Evolutionary conservation across 345 rosid genomes (phyloP).

Genomic region (Gossypium longicalyx): DNA sequence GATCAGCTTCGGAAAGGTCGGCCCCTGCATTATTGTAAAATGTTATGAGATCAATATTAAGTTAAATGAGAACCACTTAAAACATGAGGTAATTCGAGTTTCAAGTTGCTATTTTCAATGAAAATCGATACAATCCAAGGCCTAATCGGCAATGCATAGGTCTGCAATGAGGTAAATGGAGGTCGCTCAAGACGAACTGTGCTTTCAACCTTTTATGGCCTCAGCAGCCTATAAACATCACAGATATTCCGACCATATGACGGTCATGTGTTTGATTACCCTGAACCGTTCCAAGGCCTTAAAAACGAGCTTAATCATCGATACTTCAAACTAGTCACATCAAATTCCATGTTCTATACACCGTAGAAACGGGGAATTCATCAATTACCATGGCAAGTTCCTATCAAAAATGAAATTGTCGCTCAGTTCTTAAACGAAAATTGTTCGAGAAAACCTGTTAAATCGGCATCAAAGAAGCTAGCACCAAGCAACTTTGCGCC

Average conservation of each 20-base stretch:
- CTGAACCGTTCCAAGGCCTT: neutral
- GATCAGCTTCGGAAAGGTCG: conserved; percentile 90
- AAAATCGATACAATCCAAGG: neutral
- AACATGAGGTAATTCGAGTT: neutral
- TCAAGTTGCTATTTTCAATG: neutral
- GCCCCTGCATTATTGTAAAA: conserved; percentile 47
- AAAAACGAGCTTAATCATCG: neutral
- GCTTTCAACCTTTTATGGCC: neutral
- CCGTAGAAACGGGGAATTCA: neutral
- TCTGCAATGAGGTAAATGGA: neutral
- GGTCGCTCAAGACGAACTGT: neutral
- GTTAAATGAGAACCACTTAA: neutral
- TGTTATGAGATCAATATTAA: neutral
- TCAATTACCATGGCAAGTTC: neutral
- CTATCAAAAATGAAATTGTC: neutral
- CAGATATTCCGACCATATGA: neutral
- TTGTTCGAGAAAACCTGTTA: conserved; percentile 51
- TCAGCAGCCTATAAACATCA: neutral
- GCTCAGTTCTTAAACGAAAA: too few relatives aligned
- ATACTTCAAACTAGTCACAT: too few relatives aligned
- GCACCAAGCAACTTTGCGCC: conserved; percentile 90
- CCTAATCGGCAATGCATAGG: neutral
- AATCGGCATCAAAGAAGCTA: conserved; percentile 93
- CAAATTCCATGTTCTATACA: neutral
- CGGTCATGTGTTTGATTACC: neutral